Evolutionary conservation across 2,329 filamentous ascomycete species (phyloP), one percentile per base, ranked within the genome.

Genomic region (Pyrenophora teres): DNA sequence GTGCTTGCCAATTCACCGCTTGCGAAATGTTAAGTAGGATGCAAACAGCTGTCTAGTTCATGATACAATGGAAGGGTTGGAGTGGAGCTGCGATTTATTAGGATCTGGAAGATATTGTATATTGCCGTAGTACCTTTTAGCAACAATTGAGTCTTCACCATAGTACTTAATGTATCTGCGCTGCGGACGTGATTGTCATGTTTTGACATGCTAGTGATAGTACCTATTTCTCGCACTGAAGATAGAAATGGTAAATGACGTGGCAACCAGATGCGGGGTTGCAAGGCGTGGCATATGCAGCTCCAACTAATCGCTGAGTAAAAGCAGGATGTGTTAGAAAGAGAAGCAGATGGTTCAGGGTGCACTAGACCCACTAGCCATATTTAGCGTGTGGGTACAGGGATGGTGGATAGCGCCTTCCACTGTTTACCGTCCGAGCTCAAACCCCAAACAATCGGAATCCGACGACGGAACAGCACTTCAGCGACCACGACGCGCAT

Each of bases 371-470:
- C 33, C 32, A 31, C 40, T 40, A 52, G 40, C 36, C 36, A 21
- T 33, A 35, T 36, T 27, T 48, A 45, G 46, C 46, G 33, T 35
- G 35, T 40, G 46, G 25, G 33, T 35, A 38, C 50, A 48, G 46
- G 40, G 40, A 42, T 30, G 27, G 32, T 25, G 38, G 45, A 38
- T 50, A 40, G 50, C 46, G 46, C 40, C 40, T 53, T 31, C 31
- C 21, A 46, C 30, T 53, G 50, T 53, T 53, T 53, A 53, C 50
- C 19, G 50, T 53, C 50, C 50, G 40, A 50, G 50, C 50, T 36
- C 46, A 32, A 37, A 36, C 21, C 27, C 50, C 50, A 53, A 53
- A 53, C 50, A 53, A 50, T 53, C 36, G 40, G 45, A 44, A 50
- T 50, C 46, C 44, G 33, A 44, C 46, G 19, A 18, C 36, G 36